Conservation (phyloP, 208 protist genomes). For the Trypanosomatidae sp. region DNA sequence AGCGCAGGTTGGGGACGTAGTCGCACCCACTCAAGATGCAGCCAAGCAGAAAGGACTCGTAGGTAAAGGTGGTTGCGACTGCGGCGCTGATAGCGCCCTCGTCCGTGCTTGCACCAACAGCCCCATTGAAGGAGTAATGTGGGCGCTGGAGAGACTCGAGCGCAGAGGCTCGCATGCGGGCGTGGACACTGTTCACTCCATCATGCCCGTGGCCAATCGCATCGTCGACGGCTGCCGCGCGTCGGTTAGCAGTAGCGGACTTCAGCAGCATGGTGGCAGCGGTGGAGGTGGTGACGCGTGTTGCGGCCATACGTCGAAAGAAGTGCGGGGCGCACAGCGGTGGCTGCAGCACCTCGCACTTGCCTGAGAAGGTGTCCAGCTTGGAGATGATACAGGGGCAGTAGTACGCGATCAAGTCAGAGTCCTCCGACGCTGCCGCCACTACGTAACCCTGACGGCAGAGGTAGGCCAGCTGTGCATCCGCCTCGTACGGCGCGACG, state of each 20-base stretch:
- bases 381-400: constrained; percentile 83
- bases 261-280: not conserved
- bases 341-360: constrained; percentile 52
- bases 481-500: constrained; percentile 99
- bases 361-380: constrained; percentile 48
- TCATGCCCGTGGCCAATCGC: not conserved
- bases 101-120: not conserved
- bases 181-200: not conserved
- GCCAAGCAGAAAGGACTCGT: constrained; percentile 90
- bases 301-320: constrained; percentile 28
- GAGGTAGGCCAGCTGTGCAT: constrained; percentile 98
- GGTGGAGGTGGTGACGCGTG: not conserved
- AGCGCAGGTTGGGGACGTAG: constrained; percentile 92
- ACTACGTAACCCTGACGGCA: constrained; percentile 84
- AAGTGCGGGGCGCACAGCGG: constrained; percentile 38
- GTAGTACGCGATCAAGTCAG: constrained; percentile 97
- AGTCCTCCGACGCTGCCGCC: constrained; percentile 98
- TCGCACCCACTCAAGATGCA: constrained; percentile 98
- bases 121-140: not conserved
- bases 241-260: not conserved
- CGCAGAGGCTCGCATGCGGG: constrained; percentile 12
- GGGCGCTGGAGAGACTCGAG: constrained; percentile 4
- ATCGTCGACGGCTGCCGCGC: not conserved
- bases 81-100: not conserved
- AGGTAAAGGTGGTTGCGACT: constrained; percentile 34